Evolutionary conservation across 768 basidiomycete genomes (phyloP), one percentile per base, ranked within the genome.

Genomic region (Pisolithus albus): DNA sequence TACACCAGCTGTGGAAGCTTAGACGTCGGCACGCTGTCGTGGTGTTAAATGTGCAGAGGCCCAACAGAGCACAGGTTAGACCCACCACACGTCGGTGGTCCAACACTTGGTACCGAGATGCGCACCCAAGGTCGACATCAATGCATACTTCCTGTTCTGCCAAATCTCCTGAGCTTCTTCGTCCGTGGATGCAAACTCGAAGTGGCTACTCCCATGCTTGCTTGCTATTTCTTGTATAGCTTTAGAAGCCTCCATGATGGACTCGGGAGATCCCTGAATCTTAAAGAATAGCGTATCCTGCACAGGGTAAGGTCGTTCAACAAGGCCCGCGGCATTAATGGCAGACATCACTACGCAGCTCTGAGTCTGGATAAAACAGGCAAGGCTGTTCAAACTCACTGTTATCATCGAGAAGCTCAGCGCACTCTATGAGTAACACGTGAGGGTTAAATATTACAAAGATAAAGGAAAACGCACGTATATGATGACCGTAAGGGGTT

Each of bases 1-100:
- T 79, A 73, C 9, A 87, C 84, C 10, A 88, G 72, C 53, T 85
- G 76, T 3, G 86, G 83, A 16, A 88, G 72, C 44, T 75, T 74
- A 1, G 82, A 84, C 7, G 87, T 83, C 0, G 86, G 86, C 13
- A 89, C 85, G 56, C 82, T 84, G 49, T 10, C 8, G 18, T 18
- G 44, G 10, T 30, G 10, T 43, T 53, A 46, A 42, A 16, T 7
- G 18, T 24, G 18, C n/a, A 28, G 10, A 24, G 15, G 13, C 42
- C 51, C 18, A 38, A 2, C 18, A 9, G 5, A 32, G 19, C 30
- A 39, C 9, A 39, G 15, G 7, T 5, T 34, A 46, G 24, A 47
- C 72, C 52, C 67, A 89, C 89, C 92, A 94, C 26, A 93, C 92
- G 66, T 93, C 92, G 1, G 92, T 95, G 21, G 83, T 86, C 91